These are phyloP conservation scores for Yarrowia sp. DNA, from an alignment of 805 yeast genomes.

Conservation along the genomic window DNA sequence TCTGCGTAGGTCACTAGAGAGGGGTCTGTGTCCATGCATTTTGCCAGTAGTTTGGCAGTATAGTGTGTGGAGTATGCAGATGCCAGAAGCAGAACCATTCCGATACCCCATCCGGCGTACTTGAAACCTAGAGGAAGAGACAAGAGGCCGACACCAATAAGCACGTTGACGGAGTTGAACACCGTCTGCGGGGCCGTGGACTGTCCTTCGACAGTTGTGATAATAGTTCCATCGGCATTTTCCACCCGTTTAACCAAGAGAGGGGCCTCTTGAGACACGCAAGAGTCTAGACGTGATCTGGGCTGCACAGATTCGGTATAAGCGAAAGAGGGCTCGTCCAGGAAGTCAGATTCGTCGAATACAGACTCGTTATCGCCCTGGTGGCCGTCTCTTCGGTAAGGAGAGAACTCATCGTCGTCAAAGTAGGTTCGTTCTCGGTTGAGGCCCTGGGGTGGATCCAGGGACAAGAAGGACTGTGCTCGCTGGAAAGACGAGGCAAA, in stretches of 20 bases:
- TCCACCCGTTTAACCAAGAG: slow-evolving; percentile 68
- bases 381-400: slow-evolving; percentile 26
- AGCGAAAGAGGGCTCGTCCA: slow-evolving; percentile 39
- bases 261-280: slow-evolving; percentile 57
- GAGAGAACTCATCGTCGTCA: slow-evolving; percentile 56
- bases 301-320: slow-evolving; percentile 29
- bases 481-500: slow-evolving; percentile 82
- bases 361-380: slow-evolving; percentile 18
- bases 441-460: slow-evolving; percentile 54
- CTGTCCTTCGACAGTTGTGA: slow-evolving; percentile 79
- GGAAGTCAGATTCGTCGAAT: slow-evolving; percentile 39
- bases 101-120: slow-evolving; percentile 65
- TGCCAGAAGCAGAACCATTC: slow-evolving; percentile 61
- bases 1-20: slow-evolving; percentile 88
- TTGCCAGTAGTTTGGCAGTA: slow-evolving; percentile 76
- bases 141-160: slow-evolving; percentile 70
- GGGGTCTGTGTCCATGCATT: slow-evolving; percentile 79
- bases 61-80: slow-evolving; percentile 76
- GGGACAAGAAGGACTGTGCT: slow-evolving; percentile 74
- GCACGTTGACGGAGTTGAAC: slow-evolving; percentile 66
- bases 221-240: slow-evolving; percentile 70
- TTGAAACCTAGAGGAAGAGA: slow-evolving; percentile 68
- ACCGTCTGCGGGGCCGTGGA: slow-evolving; percentile 75
- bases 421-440: slow-evolving; percentile 64
- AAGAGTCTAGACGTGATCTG: slow-evolving; percentile 40